A percentile compares a stretch with the other conserved stretches of the same genome.
Conservation (phyloP, 257 asterid genomes). For the Knoxia roxburghii region DNA sequence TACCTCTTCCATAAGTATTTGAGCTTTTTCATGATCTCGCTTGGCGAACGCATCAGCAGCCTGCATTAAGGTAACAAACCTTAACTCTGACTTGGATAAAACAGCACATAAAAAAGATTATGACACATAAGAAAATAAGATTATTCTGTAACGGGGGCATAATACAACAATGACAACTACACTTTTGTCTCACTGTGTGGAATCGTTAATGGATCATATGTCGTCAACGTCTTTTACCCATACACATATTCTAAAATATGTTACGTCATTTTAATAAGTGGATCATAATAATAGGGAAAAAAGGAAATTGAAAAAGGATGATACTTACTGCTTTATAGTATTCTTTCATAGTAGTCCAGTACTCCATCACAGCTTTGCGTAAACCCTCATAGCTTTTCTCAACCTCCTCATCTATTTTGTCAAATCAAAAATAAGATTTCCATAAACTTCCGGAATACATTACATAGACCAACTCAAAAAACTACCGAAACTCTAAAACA, state of each 20-base stretch:
- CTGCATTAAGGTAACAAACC: constrained; percentile 29
- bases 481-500: not conserved
- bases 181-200: too few species aligned
- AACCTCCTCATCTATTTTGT: constrained; percentile 38
- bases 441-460: not conserved
- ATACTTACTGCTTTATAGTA: constrained; percentile 64
- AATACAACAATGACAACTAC: too few species aligned
- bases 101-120: constrained; percentile 1
- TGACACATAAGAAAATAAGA: constrained; percentile 1
- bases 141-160: not conserved
- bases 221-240: too few species aligned
- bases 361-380: constrained; percentile 52
- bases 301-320: not conserved
- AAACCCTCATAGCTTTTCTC: constrained; percentile 49
- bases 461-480: not conserved
- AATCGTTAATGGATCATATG: too few species aligned
- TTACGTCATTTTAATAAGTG: too few species aligned
- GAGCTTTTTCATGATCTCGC: constrained; percentile 37
- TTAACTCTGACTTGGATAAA: not conserved
- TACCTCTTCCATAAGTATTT: constrained; percentile 53
- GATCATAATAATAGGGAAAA: not conserved
- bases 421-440: not conserved
- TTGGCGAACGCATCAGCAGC: constrained; percentile 50
- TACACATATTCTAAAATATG: too few species aligned
- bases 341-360: constrained; percentile 58